Base-by-base conservation (phyloP, 371 early-diverging fungal genomes). In the Mycotypha africana region DNA sequence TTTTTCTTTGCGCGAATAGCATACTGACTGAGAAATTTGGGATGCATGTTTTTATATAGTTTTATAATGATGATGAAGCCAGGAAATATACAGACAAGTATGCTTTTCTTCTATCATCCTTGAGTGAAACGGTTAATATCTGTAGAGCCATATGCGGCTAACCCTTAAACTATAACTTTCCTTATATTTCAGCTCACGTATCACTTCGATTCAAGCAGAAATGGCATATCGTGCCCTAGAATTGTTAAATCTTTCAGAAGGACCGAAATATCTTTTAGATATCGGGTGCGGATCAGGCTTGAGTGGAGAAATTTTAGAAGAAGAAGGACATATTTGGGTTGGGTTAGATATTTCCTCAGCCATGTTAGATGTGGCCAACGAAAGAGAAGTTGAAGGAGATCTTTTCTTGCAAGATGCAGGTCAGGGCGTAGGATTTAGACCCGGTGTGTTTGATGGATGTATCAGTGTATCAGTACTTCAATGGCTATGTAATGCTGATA, bases 401-500 rank as follows among this genome's bases (percentile, higher is more conserved):
- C 69, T 97, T 50, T 88, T 97, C 44, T 66, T 93, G 38, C 91
- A 91, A 57, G 99, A 99, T 69, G 94, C 96, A 50, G 99, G 99
- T 9, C 90, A 94, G 47, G 97, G 97, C 9, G 58, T 99, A 46
- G 88, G 85, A 3, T 98, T 94, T 67, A 79, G 96, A 24, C 97
- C 99, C 0, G 99, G 97, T 49, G 81, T 89, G 10, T 98, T 99
- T 78, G 99, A 99, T 63, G 99, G 97, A 12, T 93, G 92, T 25
- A 93, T 99, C 42, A 91, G 92, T 68, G 88, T 99, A 19, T 99
- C 99, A 14, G 97, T 93, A 1, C 61, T 99, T 21, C 99, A 99
- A 70, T 99, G 99, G 99, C 84, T 99, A 28, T 97, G 97, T 66
- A 96, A 98, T 60, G 96, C 97, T 4, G 98, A 97, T 66, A 89